Conservation (phyloP, 2,329 filamentous ascomycete genomes). For the Geosmithia putterillii region DNA sequence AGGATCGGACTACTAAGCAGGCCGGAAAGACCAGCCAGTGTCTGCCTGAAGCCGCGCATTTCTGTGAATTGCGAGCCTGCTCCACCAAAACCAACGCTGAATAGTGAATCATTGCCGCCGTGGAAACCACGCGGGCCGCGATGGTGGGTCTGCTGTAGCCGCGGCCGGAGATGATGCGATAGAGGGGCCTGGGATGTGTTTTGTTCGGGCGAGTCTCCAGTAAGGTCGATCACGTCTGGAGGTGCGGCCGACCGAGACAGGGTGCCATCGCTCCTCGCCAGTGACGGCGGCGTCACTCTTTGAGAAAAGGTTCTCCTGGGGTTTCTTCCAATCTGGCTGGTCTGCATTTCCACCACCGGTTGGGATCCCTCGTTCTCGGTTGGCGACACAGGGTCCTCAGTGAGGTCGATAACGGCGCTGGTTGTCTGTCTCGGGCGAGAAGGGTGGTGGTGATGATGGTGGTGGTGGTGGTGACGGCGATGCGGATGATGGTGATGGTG, state of each 20-base stretch:
- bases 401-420: conserved; percentile 30
- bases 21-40: neutral
- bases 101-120: neutral
- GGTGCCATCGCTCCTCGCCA: conserved; percentile 31
- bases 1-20: neutral
- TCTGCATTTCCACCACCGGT: neutral
- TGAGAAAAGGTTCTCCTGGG: conserved; percentile 28
- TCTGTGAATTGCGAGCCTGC: neutral
- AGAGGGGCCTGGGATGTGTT: conserved; percentile 9
- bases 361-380: conserved; percentile 7
- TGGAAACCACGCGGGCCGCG: neutral
- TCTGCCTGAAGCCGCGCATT: neutral
- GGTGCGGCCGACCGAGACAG: neutral
- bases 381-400: conserved; percentile 36
- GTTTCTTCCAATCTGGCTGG: conserved; percentile 14
- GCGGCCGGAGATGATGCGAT: conserved; percentile 1
- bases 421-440: neutral
- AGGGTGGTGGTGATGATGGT: neutral
- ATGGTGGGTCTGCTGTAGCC: neutral
- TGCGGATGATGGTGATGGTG: conserved; percentile 1
- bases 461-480: neutral
- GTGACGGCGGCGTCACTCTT: conserved; percentile 25
- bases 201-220: conserved; percentile 27
- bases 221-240: conserved; percentile 36
- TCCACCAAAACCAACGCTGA: neutral